Conservation (phyloP, 1,139 yeast species). For the Candida labiduridarum region DNA sequence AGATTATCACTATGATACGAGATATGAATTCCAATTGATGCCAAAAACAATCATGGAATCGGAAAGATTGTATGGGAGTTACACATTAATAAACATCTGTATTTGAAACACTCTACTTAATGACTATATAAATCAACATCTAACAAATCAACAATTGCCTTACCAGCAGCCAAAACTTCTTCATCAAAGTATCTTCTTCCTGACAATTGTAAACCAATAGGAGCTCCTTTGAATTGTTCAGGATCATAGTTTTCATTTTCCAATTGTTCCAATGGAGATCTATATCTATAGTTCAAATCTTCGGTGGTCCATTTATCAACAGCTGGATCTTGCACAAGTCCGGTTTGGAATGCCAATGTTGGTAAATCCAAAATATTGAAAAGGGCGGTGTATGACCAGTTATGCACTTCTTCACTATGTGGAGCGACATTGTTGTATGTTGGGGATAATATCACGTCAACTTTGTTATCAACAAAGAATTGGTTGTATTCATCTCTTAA, state of each 20-base stretch:
- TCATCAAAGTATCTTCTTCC: conserved; percentile 45
- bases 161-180: conserved; percentile 45
- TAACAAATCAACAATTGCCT: conserved; percentile 32
- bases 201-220: conserved; percentile 42
- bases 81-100: too few relatives aligned
- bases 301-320: conserved; percentile 43
- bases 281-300: conserved; percentile 27
- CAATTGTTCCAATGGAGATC: conserved; percentile 51
- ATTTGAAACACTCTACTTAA: background rate
- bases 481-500: conserved; percentile 58
- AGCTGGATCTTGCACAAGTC: conserved; percentile 56
- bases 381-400: conserved; percentile 77
- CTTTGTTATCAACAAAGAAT: conserved; percentile 53
- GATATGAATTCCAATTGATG: too few relatives aligned
- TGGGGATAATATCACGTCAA: conserved; percentile 72
- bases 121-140: conserved; percentile 23
- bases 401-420: conserved; percentile 60
- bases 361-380: conserved; percentile 70
- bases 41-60: too few relatives aligned
- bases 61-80: too few relatives aligned
- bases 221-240: conserved; percentile 39
- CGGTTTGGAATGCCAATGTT: conserved; percentile 62
- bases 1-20: too few relatives aligned
- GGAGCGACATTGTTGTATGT: conserved; percentile 76
- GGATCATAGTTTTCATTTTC: conserved; percentile 37